Conservation (phyloP, 495 filamentous ascomycete species). For the Neohortaea acidophila region DNA sequence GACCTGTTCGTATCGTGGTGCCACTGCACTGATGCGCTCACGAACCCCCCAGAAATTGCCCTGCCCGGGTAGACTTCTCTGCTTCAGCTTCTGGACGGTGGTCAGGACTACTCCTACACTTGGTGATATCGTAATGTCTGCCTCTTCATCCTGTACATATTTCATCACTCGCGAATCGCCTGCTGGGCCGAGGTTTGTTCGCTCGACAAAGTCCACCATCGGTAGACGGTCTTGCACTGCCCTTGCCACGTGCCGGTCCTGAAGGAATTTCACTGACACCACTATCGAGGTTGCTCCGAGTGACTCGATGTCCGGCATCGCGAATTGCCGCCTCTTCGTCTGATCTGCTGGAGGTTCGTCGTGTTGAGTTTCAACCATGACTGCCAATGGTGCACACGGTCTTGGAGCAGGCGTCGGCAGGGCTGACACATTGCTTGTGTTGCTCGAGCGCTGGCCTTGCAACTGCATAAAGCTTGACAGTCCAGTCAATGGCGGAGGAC, state of each 20-base stretch:
- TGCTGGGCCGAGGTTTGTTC: constrained; percentile 33
- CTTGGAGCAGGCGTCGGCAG: too few species aligned
- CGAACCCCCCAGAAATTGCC: constrained; percentile 33
- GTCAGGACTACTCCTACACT: constrained; percentile 54
- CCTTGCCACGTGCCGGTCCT: constrained; percentile 30
- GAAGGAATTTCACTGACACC: constrained; percentile 34
- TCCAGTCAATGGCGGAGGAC: too few species aligned
- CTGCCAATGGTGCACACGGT: too few species aligned
- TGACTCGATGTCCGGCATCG: too few species aligned
- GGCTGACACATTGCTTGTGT: too few species aligned
- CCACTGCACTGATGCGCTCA: constrained; percentile 39
- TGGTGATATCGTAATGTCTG: constrained; percentile 62
- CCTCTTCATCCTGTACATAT: constrained; percentile 40
- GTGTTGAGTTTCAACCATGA: too few species aligned
- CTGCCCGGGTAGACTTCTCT: constrained; percentile 52
- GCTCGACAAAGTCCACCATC: constrained; percentile 39
- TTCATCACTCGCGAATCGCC: neutral
- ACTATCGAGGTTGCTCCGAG: constrained; percentile 32
- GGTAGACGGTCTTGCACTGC: constrained; percentile 38
- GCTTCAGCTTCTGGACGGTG: constrained; percentile 58
- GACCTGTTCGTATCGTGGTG: constrained; percentile 51
- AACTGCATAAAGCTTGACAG: too few species aligned
- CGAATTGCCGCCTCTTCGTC: too few species aligned
- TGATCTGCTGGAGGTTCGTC: too few species aligned
- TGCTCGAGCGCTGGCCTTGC: too few species aligned